Evolutionary conservation across 306 rosid species (phyloP), one percentile per base, ranked within the genome.

Genomic region (Dicorynia guianensis): DNA sequence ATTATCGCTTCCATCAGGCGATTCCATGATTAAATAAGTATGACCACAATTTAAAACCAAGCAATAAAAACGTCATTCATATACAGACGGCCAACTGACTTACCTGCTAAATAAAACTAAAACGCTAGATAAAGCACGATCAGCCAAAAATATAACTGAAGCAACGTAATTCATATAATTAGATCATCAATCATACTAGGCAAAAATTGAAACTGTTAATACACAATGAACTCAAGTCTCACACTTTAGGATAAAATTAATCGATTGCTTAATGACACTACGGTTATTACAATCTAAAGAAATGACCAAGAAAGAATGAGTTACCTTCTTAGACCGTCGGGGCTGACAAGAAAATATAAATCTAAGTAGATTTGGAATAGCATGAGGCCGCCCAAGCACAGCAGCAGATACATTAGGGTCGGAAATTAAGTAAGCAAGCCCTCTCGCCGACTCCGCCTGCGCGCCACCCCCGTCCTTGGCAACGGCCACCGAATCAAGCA

Each of bases 371-470:
- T 85, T 90, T 2, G 99, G 97, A 67, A 95, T 80, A 0, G 97
- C 97, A 42, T 81, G 76, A 80, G 97, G 99, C 74, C 99, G 64
- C 11, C 90, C 97, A 20, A 95, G 88, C 78, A 95, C 96, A 30
- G 77, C 80, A 9, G 92, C 80, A 15, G 96, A 90, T 10, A 95
- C 97, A 76, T 87, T 85, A 68, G 93, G 97, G 71, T 95, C 99
- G 40, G 97, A 85, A 49, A 95, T 89, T 84, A 95, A 83, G 85
- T 89, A 90, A 5, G 99, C 92, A 13, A 95, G 88, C 46, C 97
- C 99, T 50, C 99, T 95, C 7, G 99, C 97, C 9, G 97, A 84
- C 87, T 95, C 99, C 11, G 92, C 93, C 85, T 95, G 99, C 12
- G 91, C 79, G 53, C 92, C 93, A 18, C 76, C 80, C 11, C 88